phyloP scores from a whole-genome alignment of 2,329 filamentous ascomycete genomes.

The Nemania sp. region DNA sequence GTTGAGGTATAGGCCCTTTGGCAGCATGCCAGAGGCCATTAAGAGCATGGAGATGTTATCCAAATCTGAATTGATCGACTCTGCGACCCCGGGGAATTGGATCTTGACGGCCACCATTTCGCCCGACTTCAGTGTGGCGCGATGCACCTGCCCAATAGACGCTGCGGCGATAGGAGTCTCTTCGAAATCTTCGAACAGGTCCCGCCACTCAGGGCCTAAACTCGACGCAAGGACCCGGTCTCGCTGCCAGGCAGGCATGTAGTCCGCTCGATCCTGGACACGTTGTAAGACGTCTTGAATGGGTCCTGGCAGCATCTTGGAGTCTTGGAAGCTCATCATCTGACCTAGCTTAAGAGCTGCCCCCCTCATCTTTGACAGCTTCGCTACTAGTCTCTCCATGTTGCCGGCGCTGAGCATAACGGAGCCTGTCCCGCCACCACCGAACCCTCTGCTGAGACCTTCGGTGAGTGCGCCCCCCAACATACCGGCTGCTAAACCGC shows the following conservation, averaged over 20 bases:
- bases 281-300: constrained; percentile 92
- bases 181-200: constrained; percentile 85
- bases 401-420: constrained; percentile 89
- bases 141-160: constrained; percentile 96
- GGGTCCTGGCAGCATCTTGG: constrained; percentile 89
- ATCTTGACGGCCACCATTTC: constrained; percentile 92
- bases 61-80: constrained; percentile 95
- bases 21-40: constrained; percentile 88
- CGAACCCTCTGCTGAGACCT: constrained; percentile 81
- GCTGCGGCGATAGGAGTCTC: constrained; percentile 94
- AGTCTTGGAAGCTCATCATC: constrained; percentile 98
- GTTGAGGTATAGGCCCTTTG: constrained; percentile 92
- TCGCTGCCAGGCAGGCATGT: constrained; percentile 95
- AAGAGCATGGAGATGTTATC: constrained; percentile 93
- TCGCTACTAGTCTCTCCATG: constrained; percentile 91
- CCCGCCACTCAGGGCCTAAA: constrained; percentile 85
- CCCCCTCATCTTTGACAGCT: constrained; percentile 94
- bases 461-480: constrained; percentile 91
- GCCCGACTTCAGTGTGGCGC: constrained; percentile 80
- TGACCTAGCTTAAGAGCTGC: constrained; percentile 97
- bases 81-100: constrained; percentile 95
- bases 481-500: constrained; percentile 94
- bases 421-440: constrained; percentile 75
- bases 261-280: constrained; percentile 96
- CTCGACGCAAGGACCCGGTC: constrained; percentile 84